phyloP scores from a whole-genome alignment of 352 stramenopile species.

The Pythium sp. region DNA sequence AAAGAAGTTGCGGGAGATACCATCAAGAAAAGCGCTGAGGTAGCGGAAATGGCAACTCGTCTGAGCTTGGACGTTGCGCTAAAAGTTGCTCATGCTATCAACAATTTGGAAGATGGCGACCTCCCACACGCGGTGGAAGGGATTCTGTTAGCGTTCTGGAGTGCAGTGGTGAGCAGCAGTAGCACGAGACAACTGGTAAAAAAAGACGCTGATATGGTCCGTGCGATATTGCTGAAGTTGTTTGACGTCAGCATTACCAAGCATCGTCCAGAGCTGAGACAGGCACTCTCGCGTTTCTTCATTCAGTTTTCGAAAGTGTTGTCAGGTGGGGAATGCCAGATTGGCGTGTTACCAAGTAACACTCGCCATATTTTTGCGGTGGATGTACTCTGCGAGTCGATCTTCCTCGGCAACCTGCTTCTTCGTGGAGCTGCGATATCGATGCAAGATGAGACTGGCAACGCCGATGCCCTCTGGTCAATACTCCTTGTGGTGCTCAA shows the following conservation, averaged over 20 bases:
- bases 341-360: constrained; percentile 7
- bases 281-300: constrained; percentile 7
- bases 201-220: constrained; percentile 21
- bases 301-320: constrained; percentile 22
- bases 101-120: constrained; percentile 16
- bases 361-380: constrained; percentile 19
- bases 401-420: constrained; percentile 27
- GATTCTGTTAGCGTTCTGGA: constrained; percentile 24
- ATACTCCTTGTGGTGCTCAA: constrained; percentile 25
- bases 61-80: constrained; percentile 24
- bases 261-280: too few species aligned
- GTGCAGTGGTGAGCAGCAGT: neutral
- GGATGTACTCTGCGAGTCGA: constrained; percentile 26
- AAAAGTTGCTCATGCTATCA: constrained; percentile 27
- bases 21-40: constrained; percentile 8
- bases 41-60: constrained; percentile 11
- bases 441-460: neutral
- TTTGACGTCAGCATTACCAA: neutral
- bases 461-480: constrained; percentile 26
- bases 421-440: constrained; percentile 14
- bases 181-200: neutral
- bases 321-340: constrained; percentile 2
- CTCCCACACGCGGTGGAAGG: neutral
- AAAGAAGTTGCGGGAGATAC: constrained; percentile 16
- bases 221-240: constrained; percentile 24